Conservation (phyloP, 2,329 filamentous ascomycete species). For the Ilyonectria robusta region DNA sequence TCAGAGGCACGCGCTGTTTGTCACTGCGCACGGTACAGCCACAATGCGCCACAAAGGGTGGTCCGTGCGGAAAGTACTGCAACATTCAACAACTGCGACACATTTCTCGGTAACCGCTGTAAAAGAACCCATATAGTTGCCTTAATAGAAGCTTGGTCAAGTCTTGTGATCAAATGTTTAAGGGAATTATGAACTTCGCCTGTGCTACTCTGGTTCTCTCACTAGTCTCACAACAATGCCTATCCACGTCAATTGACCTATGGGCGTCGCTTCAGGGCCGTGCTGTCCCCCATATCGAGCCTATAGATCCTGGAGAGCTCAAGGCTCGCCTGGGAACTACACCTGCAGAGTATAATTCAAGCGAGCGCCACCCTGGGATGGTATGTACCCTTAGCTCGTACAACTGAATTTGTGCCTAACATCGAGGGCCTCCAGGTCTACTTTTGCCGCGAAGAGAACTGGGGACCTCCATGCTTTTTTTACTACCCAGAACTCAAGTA, state of each 20-base stretch:
- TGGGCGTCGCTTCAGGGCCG: too few relatives aligned
- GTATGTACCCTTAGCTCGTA: slow-evolving; percentile 21
- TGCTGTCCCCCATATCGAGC: slow-evolving; percentile 26
- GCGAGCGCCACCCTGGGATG: slow-evolving; percentile 33
- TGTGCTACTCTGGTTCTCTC: slow-evolving; percentile 27
- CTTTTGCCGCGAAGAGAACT: slow-evolving; percentile 46
- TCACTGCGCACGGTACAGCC: too few relatives aligned
- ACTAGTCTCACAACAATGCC: slow-evolving; percentile 29
- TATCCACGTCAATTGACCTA: slow-evolving; percentile 37
- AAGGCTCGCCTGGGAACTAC: slow-evolving; percentile 40
- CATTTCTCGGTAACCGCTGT: too few relatives aligned
- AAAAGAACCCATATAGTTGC: too few relatives aligned
- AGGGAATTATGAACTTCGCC: slow-evolving; percentile 34
- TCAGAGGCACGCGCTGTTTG: too few relatives aligned
- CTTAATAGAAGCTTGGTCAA: too few relatives aligned
- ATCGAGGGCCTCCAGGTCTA: slow-evolving; percentile 35
- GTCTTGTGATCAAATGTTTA: too few relatives aligned
- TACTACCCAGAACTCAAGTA: slow-evolving; percentile 43
- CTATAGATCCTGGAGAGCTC: slow-evolving; percentile 38
- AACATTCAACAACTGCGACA: too few relatives aligned
- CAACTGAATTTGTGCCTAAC: too few relatives aligned
- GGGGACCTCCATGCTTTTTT: slow-evolving; percentile 42
- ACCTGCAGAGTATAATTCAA: slow-evolving; percentile 31
- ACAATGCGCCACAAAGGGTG: too few relatives aligned
- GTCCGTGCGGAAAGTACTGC: too few relatives aligned